Percentiles rank a stretch among this genome's conserved stretches.
These are phyloP conservation scores for Annulohypoxylon truncatum DNA, from an alignment of 2,329 filamentous ascomycete genomes.

Conservation along the genomic window DNA sequence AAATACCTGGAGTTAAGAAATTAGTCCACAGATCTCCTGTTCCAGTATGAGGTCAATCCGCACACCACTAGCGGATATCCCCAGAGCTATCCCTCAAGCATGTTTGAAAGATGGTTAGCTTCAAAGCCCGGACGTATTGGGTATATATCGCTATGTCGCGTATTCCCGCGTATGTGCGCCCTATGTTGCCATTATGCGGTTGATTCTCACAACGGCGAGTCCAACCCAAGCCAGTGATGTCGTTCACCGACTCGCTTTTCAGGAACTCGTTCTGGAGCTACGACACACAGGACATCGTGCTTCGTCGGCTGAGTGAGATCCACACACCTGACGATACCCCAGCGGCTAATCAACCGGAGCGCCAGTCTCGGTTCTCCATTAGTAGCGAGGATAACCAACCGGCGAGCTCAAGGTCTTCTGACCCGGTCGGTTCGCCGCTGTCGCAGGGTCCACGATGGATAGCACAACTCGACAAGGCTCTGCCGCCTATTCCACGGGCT, in stretches of 20 bases:
- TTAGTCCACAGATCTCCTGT: background rate
- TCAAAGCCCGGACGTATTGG: background rate
- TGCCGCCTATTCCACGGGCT: conserved; percentile 25
- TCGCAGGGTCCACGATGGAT: conserved; percentile 12
- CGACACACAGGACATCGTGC: conserved; percentile 33
- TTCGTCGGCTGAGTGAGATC: conserved; percentile 39
- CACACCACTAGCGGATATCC: conserved; percentile 34
- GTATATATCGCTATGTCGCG: conserved; percentile 18
- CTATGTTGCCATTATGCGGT: background rate
- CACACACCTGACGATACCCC: conserved; percentile 5
- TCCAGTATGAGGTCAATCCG: background rate
- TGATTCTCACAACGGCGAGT: background rate
- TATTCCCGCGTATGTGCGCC: background rate
- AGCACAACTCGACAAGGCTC: conserved; percentile 9
- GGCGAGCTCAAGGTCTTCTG: conserved; percentile 24
- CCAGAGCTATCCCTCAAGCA: conserved; percentile 17
- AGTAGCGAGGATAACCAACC: conserved; percentile 37
- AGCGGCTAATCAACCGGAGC: background rate
- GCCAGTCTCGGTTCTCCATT: conserved; percentile 40
- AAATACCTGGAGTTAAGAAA: background rate
- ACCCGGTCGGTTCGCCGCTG: conserved; percentile 20
- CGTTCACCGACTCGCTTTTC: conserved; percentile 37
- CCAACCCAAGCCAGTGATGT: conserved; percentile 31
- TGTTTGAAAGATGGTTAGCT: background rate
- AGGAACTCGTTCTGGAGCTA: conserved; percentile 43